phyloP scores from a whole-genome alignment of 495 filamentous ascomycete species.

The Aspergillus nanangensis region DNA sequence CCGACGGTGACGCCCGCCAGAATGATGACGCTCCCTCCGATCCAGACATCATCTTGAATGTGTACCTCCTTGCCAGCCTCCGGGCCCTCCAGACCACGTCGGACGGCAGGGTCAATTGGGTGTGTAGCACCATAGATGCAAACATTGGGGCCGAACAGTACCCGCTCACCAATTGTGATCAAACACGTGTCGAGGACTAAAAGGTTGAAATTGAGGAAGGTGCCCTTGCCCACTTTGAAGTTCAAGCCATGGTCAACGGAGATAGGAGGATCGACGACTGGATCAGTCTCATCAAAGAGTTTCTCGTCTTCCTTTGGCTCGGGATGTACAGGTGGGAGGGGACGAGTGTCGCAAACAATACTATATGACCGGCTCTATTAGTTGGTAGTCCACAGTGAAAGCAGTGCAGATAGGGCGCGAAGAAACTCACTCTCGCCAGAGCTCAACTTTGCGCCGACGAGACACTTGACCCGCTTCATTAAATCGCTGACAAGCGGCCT shows the following conservation, averaged over 20 bases:
- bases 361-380: conserved; percentile 27
- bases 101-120: conserved; percentile 62
- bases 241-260: conserved; percentile 73
- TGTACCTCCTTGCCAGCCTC: conserved; percentile 70
- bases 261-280: conserved; percentile 65
- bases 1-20: conserved; percentile 70
- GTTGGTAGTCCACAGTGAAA: not conserved
- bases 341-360: conserved; percentile 51
- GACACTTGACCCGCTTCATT: conserved; percentile 52
- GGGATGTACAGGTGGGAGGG: conserved; percentile 51
- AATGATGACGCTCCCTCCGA: conserved; percentile 69
- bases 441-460: conserved; percentile 51
- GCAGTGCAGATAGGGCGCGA: not conserved
- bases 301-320: conserved; percentile 53
- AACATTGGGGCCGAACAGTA: conserved; percentile 72
- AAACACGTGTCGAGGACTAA: conserved; percentile 72
- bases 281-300: conserved; percentile 51
- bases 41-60: conserved; percentile 81
- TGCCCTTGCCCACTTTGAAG: conserved; percentile 56
- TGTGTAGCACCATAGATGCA: conserved; percentile 65
- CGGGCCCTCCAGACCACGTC: conserved; percentile 66
- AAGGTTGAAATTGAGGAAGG: conserved; percentile 71
- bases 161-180: conserved; percentile 71
- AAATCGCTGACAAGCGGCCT: conserved; percentile 52
- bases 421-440: conserved; percentile 64